Base-by-base conservation (phyloP, 1,139 yeast genomes). In the Suhomyces bokatorum region DNA sequence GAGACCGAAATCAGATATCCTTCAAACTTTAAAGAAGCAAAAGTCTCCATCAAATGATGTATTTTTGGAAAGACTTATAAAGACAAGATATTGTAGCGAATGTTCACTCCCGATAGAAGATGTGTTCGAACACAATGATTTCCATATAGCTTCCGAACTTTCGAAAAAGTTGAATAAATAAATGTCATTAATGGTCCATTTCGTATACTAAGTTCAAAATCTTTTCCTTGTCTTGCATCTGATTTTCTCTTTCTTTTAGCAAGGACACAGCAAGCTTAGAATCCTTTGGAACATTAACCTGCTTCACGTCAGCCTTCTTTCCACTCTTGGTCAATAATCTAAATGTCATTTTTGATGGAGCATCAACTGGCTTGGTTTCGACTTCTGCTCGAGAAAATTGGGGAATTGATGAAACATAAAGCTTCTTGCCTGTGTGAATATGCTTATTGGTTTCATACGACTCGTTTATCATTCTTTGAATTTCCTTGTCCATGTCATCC, bases 271-370 rank as follows among this genome's bases (percentile, higher is more conserved):
- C 82, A 55, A 83, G 72, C 37, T 64, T 70, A 16, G 72, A 73
- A 48, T 77, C 69, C 2, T 70, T 62, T 0, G 86, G 85, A 29
- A 84, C 61, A 6, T 60, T 60, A 24, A 83, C 60, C 26, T 68
- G 73, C 44, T 73, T 75, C 2, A 78, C 62, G 34, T 65, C 64
- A 3, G 73, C 61, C 42, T 68, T 71, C 53, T 76, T 79, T 3
- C 85, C 86, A 28, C 59, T 58, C 48, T 62, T 80, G 1, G 83
- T 73, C 43, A 85, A 63, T 45, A 84, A 69, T 7, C 78, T 76
- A 55, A 84, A 83, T 9, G 78, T 66, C 8, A 75, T 65, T 39
- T 63, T 64, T 22, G 45, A 29, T 4, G 24, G 24, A 14, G 28
- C 17, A 15, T 32, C 28, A n/a, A 20, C 29, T 3, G 26, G 24